Conservation (phyloP, 108 stramenopile genomes). For the Mayamaea pseudoterrestris region DNA sequence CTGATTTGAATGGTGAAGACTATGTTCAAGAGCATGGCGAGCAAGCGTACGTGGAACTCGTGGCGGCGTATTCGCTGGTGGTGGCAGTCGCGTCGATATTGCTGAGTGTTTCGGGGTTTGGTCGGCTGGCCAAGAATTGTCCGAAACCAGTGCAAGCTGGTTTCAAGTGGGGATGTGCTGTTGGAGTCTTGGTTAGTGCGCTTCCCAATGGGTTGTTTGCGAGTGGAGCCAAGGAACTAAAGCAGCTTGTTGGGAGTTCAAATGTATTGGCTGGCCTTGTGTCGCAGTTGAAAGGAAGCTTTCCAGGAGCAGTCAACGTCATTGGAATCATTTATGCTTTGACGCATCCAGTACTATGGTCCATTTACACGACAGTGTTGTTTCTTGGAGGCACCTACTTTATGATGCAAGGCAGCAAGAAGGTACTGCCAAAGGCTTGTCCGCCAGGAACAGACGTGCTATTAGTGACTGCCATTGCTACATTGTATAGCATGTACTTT, state of each 20-base stretch:
- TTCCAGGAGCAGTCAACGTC: constrained; percentile 50
- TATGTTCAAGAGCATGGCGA: constrained; percentile 63
- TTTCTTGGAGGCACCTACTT: constrained; percentile 53
- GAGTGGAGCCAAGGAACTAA: constrained; percentile 32
- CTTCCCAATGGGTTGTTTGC: constrained; percentile 60
- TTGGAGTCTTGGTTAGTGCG: constrained; percentile 60
- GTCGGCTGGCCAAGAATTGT: constrained; percentile 40
- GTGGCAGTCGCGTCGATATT: constrained; percentile 52
- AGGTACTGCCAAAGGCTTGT: constrained; percentile 35
- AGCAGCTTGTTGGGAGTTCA: constrained; percentile 30
- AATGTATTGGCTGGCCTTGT: constrained; percentile 20
- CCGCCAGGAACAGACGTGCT: constrained; percentile 75
- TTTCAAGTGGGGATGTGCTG: constrained; percentile 80
- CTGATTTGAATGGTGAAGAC: constrained; percentile 55
- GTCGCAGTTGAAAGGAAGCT: constrained; percentile 31
- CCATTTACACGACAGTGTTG: constrained; percentile 31
- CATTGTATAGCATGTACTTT: constrained; percentile 39
- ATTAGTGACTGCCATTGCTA: constrained; percentile 51
- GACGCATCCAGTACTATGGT: constrained; percentile 48
- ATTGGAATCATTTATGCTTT: constrained; percentile 39
- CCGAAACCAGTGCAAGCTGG: constrained; percentile 55
- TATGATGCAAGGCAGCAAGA: constrained; percentile 54
- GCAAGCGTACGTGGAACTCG: constrained; percentile 56
- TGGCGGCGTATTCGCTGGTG: constrained; percentile 59
- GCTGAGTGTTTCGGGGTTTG: constrained; percentile 56